Conservation (phyloP, 768 basidiomycete species). For the Boletus vermiculosoides region DNA sequence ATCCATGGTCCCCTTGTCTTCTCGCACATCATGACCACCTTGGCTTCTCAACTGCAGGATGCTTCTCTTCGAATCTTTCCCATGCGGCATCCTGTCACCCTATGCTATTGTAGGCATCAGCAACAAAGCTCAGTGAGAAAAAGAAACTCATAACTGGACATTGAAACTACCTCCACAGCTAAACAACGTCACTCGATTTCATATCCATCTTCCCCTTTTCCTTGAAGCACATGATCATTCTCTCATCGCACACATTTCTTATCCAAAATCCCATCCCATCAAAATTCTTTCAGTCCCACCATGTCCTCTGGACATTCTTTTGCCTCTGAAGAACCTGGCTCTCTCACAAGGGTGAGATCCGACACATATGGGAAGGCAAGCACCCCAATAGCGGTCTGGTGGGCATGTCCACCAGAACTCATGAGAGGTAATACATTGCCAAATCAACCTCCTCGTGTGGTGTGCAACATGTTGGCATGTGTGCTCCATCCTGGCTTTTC, state of each 20-base stretch:
- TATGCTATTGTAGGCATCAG: conserved; percentile 44
- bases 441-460: no score
- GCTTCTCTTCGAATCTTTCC: conserved; percentile 57
- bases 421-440: conserved; percentile 18
- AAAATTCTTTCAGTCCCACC: no score
- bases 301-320: conserved; percentile 70
- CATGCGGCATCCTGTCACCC: conserved; percentile 70
- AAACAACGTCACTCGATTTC: no score
- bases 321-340: conserved; percentile 52
- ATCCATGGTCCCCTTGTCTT: conserved; percentile 42
- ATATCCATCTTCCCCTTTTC: no score
- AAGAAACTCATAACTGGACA: conserved; percentile 55
- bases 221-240: no score
- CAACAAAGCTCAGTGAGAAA: not conserved
- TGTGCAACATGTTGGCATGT: no score
- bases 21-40: conserved; percentile 54
- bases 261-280: no score
- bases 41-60: conserved; percentile 45
- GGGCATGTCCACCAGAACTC: no score
- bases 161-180: no score
- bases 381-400: no score
- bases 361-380: not conserved
- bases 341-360: not conserved
- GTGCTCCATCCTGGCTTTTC: no score
- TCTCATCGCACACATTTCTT: no score